phyloP scores from a whole-genome alignment of 768 basidiomycete species.

The Suillus ampliporus region DNA sequence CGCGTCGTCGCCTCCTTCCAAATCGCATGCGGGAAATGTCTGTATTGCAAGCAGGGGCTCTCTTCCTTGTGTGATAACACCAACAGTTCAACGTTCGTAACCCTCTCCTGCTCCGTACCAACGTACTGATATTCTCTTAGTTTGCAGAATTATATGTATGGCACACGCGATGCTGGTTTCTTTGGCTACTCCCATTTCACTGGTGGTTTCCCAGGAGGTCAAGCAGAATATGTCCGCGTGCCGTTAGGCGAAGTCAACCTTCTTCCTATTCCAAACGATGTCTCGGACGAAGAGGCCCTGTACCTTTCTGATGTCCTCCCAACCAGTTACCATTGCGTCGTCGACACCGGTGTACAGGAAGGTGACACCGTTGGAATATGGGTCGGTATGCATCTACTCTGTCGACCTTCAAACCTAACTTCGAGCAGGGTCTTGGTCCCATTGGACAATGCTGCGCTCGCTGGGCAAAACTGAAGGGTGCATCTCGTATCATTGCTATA shows the following conservation, averaged over 20 bases:
- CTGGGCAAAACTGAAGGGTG: slow-evolving; percentile 72
- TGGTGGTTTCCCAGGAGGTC: slow-evolving; percentile 75
- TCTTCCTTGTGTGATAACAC: slow-evolving; percentile 79
- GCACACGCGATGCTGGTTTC: slow-evolving; percentile 71
- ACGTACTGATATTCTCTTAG: slow-evolving; percentile 28
- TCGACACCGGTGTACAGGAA: slow-evolving; percentile 73
- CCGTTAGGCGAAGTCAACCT: slow-evolving; percentile 76
- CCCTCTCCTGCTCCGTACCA: slow-evolving; percentile 15
- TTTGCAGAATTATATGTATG: slow-evolving; percentile 64
- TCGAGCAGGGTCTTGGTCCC: slow-evolving; percentile 61
- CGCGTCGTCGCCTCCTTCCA: slow-evolving; percentile 84
- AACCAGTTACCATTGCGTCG: slow-evolving; percentile 76
- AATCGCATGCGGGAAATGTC: slow-evolving; percentile 74
- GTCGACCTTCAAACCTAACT: not conserved
- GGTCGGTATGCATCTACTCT: slow-evolving; percentile 42
- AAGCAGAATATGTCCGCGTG: slow-evolving; percentile 77
- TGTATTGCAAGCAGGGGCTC: slow-evolving; percentile 74
- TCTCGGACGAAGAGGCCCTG: slow-evolving; percentile 66
- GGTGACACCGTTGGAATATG: slow-evolving; percentile 77
- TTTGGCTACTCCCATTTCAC: slow-evolving; percentile 77
- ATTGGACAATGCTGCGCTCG: slow-evolving; percentile 66
- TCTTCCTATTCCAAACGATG: slow-evolving; percentile 66
- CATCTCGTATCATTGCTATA: slow-evolving; percentile 72
- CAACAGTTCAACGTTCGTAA: slow-evolving; percentile 62
- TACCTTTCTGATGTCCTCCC: slow-evolving; percentile 68